Evolutionary conservation across 768 basidiomycete genomes (phyloP).

Genomic region (Lactarius quietus): DNA sequence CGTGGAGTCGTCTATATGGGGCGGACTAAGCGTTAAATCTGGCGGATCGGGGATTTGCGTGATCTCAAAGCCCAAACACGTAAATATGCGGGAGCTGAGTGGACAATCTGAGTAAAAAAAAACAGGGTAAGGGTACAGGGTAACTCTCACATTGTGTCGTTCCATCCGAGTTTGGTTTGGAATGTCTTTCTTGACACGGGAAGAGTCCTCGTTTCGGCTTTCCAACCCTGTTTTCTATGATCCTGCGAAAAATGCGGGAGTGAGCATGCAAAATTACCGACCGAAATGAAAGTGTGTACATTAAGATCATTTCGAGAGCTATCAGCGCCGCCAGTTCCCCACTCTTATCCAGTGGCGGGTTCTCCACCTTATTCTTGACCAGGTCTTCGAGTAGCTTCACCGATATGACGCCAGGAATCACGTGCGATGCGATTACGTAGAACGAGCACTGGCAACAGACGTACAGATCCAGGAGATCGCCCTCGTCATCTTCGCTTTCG

Average conservation of each 20-base stretch:
- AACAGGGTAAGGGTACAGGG: background rate
- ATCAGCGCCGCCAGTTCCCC: constrained; percentile 52
- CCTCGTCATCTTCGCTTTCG: constrained; percentile 38
- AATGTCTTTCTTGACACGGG: constrained; percentile 54
- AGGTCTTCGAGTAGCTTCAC: constrained; percentile 60
- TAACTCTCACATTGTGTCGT: constrained; percentile 48
- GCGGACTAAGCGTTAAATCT: constrained; percentile 51
- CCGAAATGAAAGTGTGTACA: constrained; percentile 42
- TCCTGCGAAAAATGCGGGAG: constrained; percentile 40
- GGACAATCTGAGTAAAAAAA: background rate
- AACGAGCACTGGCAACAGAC: constrained; percentile 82
- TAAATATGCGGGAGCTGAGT: constrained; percentile 42
- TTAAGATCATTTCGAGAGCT: constrained; percentile 62
- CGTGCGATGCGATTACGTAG: constrained; percentile 64
- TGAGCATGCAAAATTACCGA: constrained; percentile 2
- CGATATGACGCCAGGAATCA: constrained; percentile 73
- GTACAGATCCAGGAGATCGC: constrained; percentile 68
- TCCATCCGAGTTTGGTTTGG: constrained; percentile 66
- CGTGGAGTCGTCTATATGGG: constrained; percentile 46
- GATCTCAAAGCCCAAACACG: constrained; percentile 38
- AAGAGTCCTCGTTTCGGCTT: constrained; percentile 56
- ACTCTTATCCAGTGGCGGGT: constrained; percentile 54
- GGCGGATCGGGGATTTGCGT: constrained; percentile 27
- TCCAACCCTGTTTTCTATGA: constrained; percentile 78
- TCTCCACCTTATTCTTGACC: constrained; percentile 52